Evolutionary conservation across 2,329 filamentous ascomycete species (phyloP), one percentile per base, ranked within the genome.

Genomic region (Cercospora sesami): DNA sequence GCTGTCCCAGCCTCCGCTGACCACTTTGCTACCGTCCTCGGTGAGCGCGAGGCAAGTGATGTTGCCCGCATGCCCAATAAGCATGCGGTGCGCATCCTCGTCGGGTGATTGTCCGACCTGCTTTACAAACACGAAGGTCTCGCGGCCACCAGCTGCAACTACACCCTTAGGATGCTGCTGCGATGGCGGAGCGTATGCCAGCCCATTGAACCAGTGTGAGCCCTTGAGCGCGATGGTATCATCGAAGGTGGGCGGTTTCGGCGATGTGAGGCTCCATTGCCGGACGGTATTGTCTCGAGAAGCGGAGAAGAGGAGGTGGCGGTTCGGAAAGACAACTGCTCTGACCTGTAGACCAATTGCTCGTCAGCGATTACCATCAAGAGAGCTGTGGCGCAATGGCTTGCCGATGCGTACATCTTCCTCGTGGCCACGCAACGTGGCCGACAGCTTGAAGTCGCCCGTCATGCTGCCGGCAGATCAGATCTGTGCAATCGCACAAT

Each of bases 1-100:
- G 31, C 88, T 88, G 79, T 99, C 95, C 95, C 95, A 99, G 75
- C 94, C 92, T 33, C 94, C 95, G 72, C 94, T 98, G 58, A 97
- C 89, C 48, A 98, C 85, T 78, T 89, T 92, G 57, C 83, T 86
- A 1, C 90, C 90, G 68, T 89, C 86, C 0, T 90, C 86, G 61
- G 90, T 90, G 16, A 92, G 89, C 75, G 96, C 92, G 55, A 99
- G 81, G 8, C 94, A 86, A 78, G 94, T 97, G 57, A 99, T 89
- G 75, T 98, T 98, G 78, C 91, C 87, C 21, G 87, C 86, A 78
- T 99, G 95, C 12, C 95, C 94, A 61, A 97, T 83, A 9, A 99
- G 85, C 70, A 98, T 85, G 23, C 92, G 90, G 73, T 97, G 92
- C 8, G 94, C 92, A 80, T 94, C 90, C 72, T 93, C 90, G 33